Evolutionary conservation across 2,329 filamentous ascomycete genomes (phyloP), one percentile per base, ranked within the genome.

Genomic region (Botrytis tulipae): DNA sequence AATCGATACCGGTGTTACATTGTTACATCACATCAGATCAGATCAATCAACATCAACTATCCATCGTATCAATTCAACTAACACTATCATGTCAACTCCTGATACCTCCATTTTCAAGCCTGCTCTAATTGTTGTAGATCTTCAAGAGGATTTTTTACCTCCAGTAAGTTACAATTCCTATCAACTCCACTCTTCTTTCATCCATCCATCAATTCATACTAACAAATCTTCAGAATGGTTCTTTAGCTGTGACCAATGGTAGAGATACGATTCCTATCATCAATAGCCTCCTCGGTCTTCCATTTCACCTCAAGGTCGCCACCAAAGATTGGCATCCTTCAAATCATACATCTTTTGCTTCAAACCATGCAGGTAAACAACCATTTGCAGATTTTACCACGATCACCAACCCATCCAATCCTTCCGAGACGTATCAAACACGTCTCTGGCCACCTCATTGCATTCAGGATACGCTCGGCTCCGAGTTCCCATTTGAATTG

Each of bases 101-200:
- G 57, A 63, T 22, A 48, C 62, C 20, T 51, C 69, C 7, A 73
- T 65, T 35, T 86, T 85, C 79, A 83, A 81, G 59, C 86, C 89
- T 62, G 89, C 89, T n/a, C 82, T 92, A 54, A 82, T 97, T 66
- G 87, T 97, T 18, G 91, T 97, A 71, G 95, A 98, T 82, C 87
- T 97, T 80, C 96, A 98, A 83, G 92, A 98, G 82, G 95, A 98
- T 84, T 98, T 98, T 82, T 97, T 94, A 82, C 93, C 93, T 74
- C 94, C 95, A 20, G 94, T 96, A 84, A 84, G 91, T 84, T 57
- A 51, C 12, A 10, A n/a, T 57, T 44, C 48, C 40, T 22, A 35
- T 22, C n/a, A 29, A 44, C 44, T 71, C 20, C 46, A 48, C 46
- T 16, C 51, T 32, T n/a, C 14, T 54, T 3, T 18, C 51, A 42